Evolutionary conservation across 1,139 yeast genomes (phyloP), one percentile per base, ranked within the genome.

Genomic region (Magnusiomyces magnusii): DNA sequence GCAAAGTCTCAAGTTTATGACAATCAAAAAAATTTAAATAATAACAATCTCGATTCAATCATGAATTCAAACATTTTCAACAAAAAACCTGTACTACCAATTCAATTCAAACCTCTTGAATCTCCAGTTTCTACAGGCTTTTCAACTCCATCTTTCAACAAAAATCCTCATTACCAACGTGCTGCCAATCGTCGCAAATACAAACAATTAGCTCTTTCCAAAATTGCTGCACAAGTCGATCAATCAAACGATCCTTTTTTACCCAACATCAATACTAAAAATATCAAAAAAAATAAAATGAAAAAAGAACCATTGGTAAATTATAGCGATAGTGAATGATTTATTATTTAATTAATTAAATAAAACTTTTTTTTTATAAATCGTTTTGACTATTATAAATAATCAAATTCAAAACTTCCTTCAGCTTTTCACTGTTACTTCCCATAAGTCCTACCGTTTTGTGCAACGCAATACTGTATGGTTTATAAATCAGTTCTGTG

Each of bases 1-100:
- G 64, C 64, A 9, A n/a, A 39, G 15, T 15, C 49, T 21, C 49
- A 23, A 47, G 41, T 50, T 21, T 31, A 19, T n/a, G n/a, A n/a
- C n/a, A n/a, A n/a, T n/a, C n/a, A n/a, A n/a, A n/a, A n/a, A n/a
- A n/a, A n/a, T n/a, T n/a, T n/a, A n/a, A n/a, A n/a, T n/a, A n/a
- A n/a, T n/a, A n/a, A n/a, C n/a, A n/a, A n/a, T n/a, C n/a, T n/a
- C n/a, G 49, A 23, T 21, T 44, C 49, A 10, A 23, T 44, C n/a
- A 21, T 44, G 49, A 44, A 25, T 5, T 44, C 49, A 9, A 7
- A 21, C 5, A 7, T 44, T 3, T 44, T 44, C 27, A 21, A 44
- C 27, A 44, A 17, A 44, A 10, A 25, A 3, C 17, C 49, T 3
- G 7, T 44, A 3, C 27, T 21, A 5, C 13, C 27, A 19, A 21